These are phyloP conservation scores for Ganoderma leucocontextum DNA, from an alignment of 1,284 basidiomycete genomes.

Conservation along the genomic window DNA sequence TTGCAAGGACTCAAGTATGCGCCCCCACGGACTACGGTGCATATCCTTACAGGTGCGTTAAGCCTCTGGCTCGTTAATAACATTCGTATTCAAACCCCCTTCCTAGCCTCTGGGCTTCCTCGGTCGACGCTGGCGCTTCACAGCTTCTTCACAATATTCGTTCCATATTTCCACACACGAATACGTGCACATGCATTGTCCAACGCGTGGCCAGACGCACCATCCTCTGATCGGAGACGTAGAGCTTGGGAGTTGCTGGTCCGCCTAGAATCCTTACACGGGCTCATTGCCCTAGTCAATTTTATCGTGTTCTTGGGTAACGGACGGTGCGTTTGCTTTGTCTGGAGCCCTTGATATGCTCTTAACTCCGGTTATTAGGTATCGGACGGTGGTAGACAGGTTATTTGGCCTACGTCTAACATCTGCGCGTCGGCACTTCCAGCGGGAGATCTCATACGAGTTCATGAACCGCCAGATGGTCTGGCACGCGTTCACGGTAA, in stretches of 20 bases:
- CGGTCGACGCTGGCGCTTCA: conserved; percentile 71
- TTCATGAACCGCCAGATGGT: conserved; percentile 99
- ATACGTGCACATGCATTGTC: conserved; percentile 82
- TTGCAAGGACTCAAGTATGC: conserved; percentile 86
- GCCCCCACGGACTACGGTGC: background rate
- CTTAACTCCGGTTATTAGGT: conserved; percentile 55
- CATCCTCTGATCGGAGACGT: conserved; percentile 77
- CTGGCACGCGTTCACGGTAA: conserved; percentile 97
- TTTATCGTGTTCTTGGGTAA: conserved; percentile 89
- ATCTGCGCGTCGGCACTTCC: conserved; percentile 76
- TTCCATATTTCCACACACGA: conserved; percentile 83
- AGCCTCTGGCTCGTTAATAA: background rate
- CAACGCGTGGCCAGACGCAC: conserved; percentile 89
- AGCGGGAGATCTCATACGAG: conserved; percentile 94
- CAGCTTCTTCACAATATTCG: conserved; percentile 76
- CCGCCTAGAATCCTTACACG: conserved; percentile 72
- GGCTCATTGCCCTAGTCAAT: conserved; percentile 71
- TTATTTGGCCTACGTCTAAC: conserved; percentile 83
- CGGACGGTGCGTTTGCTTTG: conserved; percentile 66
- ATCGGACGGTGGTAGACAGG: conserved; percentile 87
- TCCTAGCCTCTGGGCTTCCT: conserved; percentile 67
- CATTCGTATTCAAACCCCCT: conserved; percentile 18
- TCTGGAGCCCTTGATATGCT: background rate
- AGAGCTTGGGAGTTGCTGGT: conserved; percentile 81
- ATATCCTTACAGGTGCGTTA: conserved; percentile 16